Conservation (phyloP, 306 rosid species). For the Hylodesmum podocarpum region DNA sequence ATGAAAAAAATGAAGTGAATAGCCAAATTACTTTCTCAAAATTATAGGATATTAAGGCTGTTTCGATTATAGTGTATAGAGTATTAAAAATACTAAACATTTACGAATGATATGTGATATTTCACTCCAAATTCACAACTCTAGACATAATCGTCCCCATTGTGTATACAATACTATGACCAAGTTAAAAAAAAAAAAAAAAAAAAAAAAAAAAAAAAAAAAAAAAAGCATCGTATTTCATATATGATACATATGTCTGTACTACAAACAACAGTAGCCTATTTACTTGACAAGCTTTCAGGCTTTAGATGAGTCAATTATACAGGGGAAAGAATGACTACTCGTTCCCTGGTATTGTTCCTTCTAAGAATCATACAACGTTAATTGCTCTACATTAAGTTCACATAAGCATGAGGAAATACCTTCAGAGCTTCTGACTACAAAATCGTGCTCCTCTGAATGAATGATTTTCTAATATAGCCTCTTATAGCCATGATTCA, state of each 20-base stretch:
- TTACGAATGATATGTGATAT: background rate
- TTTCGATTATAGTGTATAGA: too few relatives aligned
- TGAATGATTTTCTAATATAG: slow-evolving; percentile 34
- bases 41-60: too few relatives aligned
- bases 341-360: slow-evolving; percentile 15
- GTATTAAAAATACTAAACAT: too few relatives aligned
- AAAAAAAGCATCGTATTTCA: background rate
- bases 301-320: background rate
- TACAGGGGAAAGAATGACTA: background rate
- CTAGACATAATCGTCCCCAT: too few relatives aligned
- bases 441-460: slow-evolving; percentile 41
- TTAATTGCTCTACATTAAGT: slow-evolving; percentile 38
- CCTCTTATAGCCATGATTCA: slow-evolving; percentile 37
- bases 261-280: background rate
- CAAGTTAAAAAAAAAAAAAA: too few relatives aligned
- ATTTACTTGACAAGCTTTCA: background rate
- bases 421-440: slow-evolving; percentile 25
- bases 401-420: slow-evolving; percentile 35
- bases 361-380: slow-evolving; percentile 24
- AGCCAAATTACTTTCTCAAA: background rate
- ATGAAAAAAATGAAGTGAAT: too few relatives aligned
- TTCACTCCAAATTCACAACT: background rate
- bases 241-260: background rate
- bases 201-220: too few relatives aligned
- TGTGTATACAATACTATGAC: too few relatives aligned